Conservation (phyloP, 1,284 basidiomycete species). For the Ceratobasidium sp. region DNA sequence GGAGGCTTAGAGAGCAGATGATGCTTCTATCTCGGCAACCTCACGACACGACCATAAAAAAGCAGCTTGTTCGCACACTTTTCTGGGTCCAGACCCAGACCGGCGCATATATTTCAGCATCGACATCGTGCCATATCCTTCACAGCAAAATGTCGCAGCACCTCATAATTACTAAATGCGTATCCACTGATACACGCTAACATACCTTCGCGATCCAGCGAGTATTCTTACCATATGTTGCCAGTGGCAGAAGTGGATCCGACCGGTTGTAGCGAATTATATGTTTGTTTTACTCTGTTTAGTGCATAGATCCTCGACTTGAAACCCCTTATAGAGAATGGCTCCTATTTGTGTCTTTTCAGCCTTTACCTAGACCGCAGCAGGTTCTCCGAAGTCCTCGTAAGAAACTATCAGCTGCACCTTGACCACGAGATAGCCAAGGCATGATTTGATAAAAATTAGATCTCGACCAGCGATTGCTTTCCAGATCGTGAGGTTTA, state of each 20-base stretch:
- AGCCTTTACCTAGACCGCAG: no score
- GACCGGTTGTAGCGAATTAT: not conserved
- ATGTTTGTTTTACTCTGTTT: not conserved
- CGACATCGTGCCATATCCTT: not conserved
- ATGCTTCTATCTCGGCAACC: slow-evolving; percentile 27
- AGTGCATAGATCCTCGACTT: not conserved
- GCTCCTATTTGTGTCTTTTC: no score
- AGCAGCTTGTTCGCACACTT: slow-evolving; percentile 12
- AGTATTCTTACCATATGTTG: not conserved
- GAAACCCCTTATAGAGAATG: no score
- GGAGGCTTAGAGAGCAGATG: slow-evolving; percentile 25
- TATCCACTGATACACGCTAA: not conserved
- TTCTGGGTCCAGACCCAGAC: not conserved
- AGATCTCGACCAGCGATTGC: no score
- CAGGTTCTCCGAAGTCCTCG: no score
- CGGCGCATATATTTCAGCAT: not conserved
- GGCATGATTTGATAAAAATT: no score
- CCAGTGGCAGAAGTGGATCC: not conserved
- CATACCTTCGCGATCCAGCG: no score
- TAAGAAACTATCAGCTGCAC: no score
- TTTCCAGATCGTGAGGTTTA: not conserved
- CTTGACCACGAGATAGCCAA: no score
- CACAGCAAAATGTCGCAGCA: no score
- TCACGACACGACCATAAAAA: not conserved
- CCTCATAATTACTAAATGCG: no score